Conservation (phyloP, 345 rosid genomes). For the Firmiana major region DNA sequence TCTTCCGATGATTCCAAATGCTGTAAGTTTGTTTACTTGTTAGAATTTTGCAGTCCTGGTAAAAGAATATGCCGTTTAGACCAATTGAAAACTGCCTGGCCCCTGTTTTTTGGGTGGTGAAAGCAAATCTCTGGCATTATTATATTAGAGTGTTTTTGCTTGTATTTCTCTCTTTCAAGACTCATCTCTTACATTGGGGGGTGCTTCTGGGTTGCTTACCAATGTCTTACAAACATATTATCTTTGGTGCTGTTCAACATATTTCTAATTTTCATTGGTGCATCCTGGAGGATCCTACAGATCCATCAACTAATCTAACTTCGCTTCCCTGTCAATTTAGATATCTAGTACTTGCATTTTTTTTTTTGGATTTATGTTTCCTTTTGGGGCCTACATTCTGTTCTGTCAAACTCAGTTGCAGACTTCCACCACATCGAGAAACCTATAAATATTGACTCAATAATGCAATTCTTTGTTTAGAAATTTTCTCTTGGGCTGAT, state of each 20-base stretch:
- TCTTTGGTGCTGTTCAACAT: not conserved
- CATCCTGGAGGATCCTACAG: not conserved
- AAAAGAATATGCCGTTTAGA: not conserved
- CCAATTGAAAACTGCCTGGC: not conserved
- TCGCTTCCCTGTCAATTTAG: not conserved
- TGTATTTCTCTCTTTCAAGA: not conserved
- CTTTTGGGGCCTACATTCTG: constrained; percentile 2
- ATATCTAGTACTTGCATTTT: not conserved
- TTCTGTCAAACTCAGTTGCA: not conserved
- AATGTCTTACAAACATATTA: not conserved
- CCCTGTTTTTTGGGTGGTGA: constrained; percentile 1
- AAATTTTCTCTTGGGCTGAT: not conserved
- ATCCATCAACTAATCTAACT: not conserved
- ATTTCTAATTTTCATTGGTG: not conserved
- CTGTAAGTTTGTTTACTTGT: constrained; percentile 47
- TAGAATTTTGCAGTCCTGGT: not conserved
- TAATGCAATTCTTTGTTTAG: not conserved
- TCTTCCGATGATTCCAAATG: constrained; percentile 74
- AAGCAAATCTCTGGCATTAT: not conserved
- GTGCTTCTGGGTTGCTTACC: not conserved
- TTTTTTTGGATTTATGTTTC: not conserved
- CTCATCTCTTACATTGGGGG: not conserved
- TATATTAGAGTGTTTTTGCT: not conserved
- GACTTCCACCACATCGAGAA: not conserved
- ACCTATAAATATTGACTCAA: not conserved